Evolutionary conservation across 1,139 yeast genomes (phyloP).

Genomic region (Lodderomyces jiufengensis): DNA sequence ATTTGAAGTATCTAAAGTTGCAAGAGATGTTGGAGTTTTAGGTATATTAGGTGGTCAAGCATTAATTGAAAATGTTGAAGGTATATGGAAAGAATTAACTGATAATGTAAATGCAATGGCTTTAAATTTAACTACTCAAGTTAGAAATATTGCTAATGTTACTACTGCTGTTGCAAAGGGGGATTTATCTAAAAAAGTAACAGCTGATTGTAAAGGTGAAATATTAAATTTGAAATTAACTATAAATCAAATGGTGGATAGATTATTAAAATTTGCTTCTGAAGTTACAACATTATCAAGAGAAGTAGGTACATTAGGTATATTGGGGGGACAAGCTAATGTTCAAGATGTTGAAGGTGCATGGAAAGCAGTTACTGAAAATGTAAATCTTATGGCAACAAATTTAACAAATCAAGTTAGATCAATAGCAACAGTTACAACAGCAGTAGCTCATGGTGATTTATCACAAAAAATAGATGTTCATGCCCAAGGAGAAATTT

Average conservation of each 20-base stretch:
- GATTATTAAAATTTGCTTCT: conserved; percentile 81
- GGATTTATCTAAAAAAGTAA: conserved; percentile 77
- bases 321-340: conserved; percentile 86
- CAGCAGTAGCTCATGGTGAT: conserved; percentile 92
- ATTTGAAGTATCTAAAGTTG: conserved; percentile 82
- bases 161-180: conserved; percentile 94
- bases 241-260: conserved; percentile 83
- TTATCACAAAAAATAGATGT: conserved; percentile 83
- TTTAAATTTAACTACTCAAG: conserved; percentile 79
- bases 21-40: conserved; percentile 86
- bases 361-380: conserved; percentile 89
- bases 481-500: conserved; percentile 83
- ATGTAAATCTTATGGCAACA: conserved; percentile 86
- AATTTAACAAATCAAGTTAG: conserved; percentile 86
- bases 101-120: conserved; percentile 94
- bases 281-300: conserved; percentile 85
- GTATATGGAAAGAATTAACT: conserved; percentile 85
- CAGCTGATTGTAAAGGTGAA: conserved; percentile 89
- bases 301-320: conserved; percentile 88
- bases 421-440: conserved; percentile 85
- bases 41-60: conserved; percentile 90
- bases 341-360: conserved; percentile 93
- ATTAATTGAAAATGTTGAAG: conserved; percentile 76
- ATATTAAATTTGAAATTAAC: conserved; percentile 77
- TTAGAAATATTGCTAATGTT: conserved; percentile 84